A percentile compares a stretch with the other conserved stretches of the same genome.
Conservation (phyloP, 805 yeast species). For the Saccharomycopsis oosterbeekiorum region DNA sequence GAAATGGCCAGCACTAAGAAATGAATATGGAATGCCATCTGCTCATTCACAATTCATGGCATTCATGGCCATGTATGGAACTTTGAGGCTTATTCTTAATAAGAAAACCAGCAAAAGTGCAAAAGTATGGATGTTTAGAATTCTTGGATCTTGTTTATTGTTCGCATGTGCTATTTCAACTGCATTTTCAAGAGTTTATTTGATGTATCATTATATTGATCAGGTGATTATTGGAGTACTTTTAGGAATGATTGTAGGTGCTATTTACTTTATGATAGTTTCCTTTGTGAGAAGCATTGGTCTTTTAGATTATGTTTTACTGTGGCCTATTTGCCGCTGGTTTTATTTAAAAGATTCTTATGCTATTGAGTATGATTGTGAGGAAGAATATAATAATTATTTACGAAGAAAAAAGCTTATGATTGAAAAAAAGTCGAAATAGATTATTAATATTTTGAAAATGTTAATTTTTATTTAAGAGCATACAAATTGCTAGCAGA, state of each 20-base stretch:
- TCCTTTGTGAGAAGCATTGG: conserved; percentile 57
- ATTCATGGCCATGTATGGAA: conserved; percentile 52
- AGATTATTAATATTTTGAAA: not conserved
- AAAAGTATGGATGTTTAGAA: not conserved
- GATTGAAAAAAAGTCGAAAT: not conserved
- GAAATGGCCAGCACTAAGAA: conserved; percentile 30
- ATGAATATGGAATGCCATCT: conserved; percentile 91
- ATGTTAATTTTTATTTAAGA: too few species aligned
- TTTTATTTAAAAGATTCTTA: conserved; percentile 55
- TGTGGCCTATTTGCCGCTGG: conserved; percentile 41
- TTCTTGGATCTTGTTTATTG: conserved; percentile 21
- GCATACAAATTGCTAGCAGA: too few species aligned
- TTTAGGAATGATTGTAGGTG: conserved; percentile 54
- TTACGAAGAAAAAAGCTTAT: conserved; percentile 4
- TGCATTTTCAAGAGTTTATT: conserved; percentile 61
- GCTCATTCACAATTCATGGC: conserved; percentile 97
- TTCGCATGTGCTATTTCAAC: conserved; percentile 32
- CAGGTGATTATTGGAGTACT: conserved; percentile 70
- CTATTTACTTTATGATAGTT: conserved; percentile 43
- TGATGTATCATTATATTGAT: conserved; percentile 61
- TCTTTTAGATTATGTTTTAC: conserved; percentile 51
- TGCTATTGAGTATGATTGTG: conserved; percentile 24
- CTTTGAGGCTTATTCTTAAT: conserved; percentile 34
- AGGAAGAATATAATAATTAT: conserved; percentile 13
- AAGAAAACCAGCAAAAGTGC: conserved; percentile 27